Conservation (phyloP, 2,329 filamentous ascomycete genomes). For the Cladosporium phlei region DNA sequence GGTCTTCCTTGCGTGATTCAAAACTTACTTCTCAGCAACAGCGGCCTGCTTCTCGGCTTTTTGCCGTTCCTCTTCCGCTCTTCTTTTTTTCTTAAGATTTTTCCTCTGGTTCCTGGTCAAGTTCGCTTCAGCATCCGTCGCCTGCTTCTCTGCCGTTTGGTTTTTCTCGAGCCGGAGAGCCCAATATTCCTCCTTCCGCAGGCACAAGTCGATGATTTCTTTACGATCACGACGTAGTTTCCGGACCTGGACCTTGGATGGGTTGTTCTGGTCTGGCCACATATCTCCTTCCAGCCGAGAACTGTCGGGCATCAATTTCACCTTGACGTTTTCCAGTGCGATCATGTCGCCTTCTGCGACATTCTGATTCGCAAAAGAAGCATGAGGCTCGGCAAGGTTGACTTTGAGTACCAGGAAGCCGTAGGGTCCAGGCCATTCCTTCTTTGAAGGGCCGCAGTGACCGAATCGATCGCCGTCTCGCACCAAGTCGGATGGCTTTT, state of each 20-base stretch:
- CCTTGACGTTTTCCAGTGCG: constrained; percentile 65
- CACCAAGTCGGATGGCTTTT: constrained; percentile 22
- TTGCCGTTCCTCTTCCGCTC: constrained; percentile 26
- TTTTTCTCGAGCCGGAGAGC: constrained; percentile 30
- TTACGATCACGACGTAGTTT: constrained; percentile 49
- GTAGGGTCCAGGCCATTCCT: constrained; percentile 67
- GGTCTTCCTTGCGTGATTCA: background rate
- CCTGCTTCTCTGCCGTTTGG: background rate
- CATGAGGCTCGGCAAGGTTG: constrained; percentile 66
- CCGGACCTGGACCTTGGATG: constrained; percentile 55
- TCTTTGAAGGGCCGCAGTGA: constrained; percentile 43
- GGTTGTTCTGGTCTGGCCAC: constrained; percentile 53
- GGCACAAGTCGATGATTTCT: constrained; percentile 46
- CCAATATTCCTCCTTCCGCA: constrained; percentile 60
- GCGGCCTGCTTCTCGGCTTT: background rate
- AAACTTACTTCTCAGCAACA: background rate
- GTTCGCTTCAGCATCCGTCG: constrained; percentile 7
- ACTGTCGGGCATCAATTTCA: constrained; percentile 52
- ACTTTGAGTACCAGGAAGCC: constrained; percentile 69
- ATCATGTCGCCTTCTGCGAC: constrained; percentile 61
- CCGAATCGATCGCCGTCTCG: constrained; percentile 53
- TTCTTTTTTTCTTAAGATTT: constrained; percentile 28
- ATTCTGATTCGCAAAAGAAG: constrained; percentile 50
- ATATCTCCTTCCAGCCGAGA: constrained; percentile 66
- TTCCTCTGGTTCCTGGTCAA: constrained; percentile 34